Base-by-base conservation (phyloP, 2,329 filamentous ascomycete species). In the Colletotrichum godetiae region DNA sequence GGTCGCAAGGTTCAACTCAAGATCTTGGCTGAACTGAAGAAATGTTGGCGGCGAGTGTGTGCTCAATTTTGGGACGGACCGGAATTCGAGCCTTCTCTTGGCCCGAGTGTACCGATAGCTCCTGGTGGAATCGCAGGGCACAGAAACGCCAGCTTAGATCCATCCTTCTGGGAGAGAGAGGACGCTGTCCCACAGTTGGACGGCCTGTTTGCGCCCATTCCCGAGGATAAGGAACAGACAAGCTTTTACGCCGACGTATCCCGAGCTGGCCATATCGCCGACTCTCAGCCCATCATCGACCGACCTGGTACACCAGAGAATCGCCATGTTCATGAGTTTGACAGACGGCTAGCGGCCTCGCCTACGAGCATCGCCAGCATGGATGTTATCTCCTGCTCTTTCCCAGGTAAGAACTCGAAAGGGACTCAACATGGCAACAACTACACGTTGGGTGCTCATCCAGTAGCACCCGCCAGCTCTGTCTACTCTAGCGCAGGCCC, bases 31-130 rank as follows among this genome's bases (percentile, higher is more conserved):
- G 97, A 99, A 82, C 86, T 99, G 75, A 99, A 99, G 82, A 97
- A 98, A 81, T 98, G 97, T 80, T 99, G 97, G 97, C 92, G 95
- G 81, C 90, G 95, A 64, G 94, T 97, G 24, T 98, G 95, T 80
- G 92, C 93, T 0, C 85, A 95, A 68, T 98, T 95, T 80, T 99
- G 97, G 96, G 94, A 97, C 75, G 89, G 89, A 0, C 86, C 91
- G 0, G 90, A 94, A 59, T 92, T 92, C 46, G 88, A 92, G 76
- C 85, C 87, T 1, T 88, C 90, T 57, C 85, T 90, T 13, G 88
- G 87, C 15, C 86, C 91, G 4, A 91, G 94, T 31, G 87, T 90
- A 22, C 90, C 93, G 15, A 93, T 98, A 61, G 81, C 88, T 0
- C 94, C 95, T 4, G 95, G 95, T 52, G 95, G 93, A n/a, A 88